A percentile compares a stretch with the other conserved stretches of the same genome.
Conservation (phyloP, 2,329 filamentous ascomycete species). For the Escovopsis weberi region DNA sequence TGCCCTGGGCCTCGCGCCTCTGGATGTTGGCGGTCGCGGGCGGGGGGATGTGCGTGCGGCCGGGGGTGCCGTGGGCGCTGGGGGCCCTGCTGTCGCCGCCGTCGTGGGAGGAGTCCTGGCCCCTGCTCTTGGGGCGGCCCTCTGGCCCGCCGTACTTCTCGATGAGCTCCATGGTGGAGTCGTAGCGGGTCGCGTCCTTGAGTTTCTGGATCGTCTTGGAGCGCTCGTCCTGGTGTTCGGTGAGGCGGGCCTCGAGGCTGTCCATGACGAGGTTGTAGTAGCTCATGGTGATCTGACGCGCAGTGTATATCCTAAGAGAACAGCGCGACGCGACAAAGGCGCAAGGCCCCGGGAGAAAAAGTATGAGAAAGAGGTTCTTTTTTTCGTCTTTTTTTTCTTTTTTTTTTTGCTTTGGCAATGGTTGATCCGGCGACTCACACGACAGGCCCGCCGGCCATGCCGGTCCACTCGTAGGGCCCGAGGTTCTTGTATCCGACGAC, state of each 20-base stretch:
- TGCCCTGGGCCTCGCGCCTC: slow-evolving; percentile 19
- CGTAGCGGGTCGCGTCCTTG: slow-evolving; percentile 89
- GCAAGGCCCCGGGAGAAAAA: background rate
- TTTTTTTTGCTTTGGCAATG: background rate
- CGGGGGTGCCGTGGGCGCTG: slow-evolving; percentile 8
- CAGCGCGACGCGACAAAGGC: background rate
- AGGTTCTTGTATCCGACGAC: slow-evolving; percentile 76
- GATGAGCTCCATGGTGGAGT: slow-evolving; percentile 81
- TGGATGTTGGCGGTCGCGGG: slow-evolving; percentile 50
- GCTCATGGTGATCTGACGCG: slow-evolving; percentile 49
- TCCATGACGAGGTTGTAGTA: slow-evolving; percentile 76
- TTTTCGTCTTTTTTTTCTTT: no score
- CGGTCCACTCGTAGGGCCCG: slow-evolving; percentile 62
- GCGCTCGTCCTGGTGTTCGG: slow-evolving; percentile 63
- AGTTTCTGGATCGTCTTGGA: slow-evolving; percentile 83
- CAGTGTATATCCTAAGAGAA: slow-evolving; percentile 61
- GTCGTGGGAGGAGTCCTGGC: slow-evolving; percentile 15
- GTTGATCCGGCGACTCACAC: slow-evolving; percentile 36
- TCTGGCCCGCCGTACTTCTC: slow-evolving; percentile 79
- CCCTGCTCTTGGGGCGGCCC: slow-evolving; percentile 14
- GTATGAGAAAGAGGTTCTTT: background rate
- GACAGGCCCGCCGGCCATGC: slow-evolving; percentile 63
- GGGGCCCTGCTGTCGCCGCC: slow-evolving; percentile 4
- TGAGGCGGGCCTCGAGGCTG: slow-evolving; percentile 51
- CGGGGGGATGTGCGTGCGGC: slow-evolving; percentile 37